A percentile compares a stretch with the other conserved stretches of the same genome.
These are phyloP conservation scores for Lipomyces spencermartinsiae DNA, from an alignment of 805 yeast species.

Conservation along the genomic window DNA sequence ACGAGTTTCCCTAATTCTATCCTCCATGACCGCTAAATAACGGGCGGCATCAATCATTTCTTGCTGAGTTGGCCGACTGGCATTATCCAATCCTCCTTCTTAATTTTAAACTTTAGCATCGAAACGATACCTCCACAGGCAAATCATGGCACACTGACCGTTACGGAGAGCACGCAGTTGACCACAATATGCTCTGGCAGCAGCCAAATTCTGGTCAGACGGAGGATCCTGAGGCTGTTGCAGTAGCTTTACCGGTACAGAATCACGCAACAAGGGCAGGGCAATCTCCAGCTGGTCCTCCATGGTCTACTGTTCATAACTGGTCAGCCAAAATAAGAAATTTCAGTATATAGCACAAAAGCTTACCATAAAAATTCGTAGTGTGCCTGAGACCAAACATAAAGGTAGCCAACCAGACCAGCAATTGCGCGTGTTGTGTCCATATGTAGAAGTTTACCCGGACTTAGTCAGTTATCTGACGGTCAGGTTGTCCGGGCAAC, in stretches of 20 bases:
- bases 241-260: background rate
- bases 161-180: background rate
- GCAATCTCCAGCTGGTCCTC: background rate
- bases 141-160: background rate
- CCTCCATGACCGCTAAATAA: background rate
- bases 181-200: background rate
- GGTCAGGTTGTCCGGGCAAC: background rate
- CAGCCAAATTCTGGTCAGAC: background rate
- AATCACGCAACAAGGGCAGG: background rate
- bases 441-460: too few species aligned
- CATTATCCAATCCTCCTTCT: constrained; percentile 5
- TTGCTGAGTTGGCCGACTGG: background rate
- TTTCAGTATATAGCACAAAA: too few species aligned
- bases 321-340: too few species aligned
- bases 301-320: too few species aligned
- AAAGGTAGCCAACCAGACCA: too few species aligned
- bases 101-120: background rate
- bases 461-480: too few species aligned
- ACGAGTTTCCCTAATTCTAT: background rate
- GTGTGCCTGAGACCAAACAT: too few species aligned
- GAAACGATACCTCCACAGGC: background rate
- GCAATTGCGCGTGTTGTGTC: too few species aligned
- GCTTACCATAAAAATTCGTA: too few species aligned
- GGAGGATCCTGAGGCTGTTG: background rate
- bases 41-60: constrained; percentile 1